Evolutionary conservation across 192 early-diverging fungal genomes (phyloP), one percentile per base, ranked within the genome.

Genomic region (Geranomyces michiganensis): DNA sequence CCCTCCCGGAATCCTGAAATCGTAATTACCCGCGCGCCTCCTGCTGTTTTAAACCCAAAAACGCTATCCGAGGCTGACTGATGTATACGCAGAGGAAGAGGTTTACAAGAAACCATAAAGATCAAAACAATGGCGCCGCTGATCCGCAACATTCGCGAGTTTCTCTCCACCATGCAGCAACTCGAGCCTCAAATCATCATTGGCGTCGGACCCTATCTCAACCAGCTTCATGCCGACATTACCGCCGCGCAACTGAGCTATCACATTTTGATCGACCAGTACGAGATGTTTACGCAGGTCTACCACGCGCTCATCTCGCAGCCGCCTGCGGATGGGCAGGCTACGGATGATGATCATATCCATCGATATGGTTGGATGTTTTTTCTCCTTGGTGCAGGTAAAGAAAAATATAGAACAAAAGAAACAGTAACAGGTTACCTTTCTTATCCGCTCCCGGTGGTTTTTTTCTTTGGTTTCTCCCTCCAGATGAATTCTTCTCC

Each of bases 341-440:
- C 24, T 2, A 46, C 43, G 14, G 68, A 56, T 45, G 56, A 70
- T 61, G 68, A 70, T 24, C 56, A 22, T 15, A 56, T 70, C 13
- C 56, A 70, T 58, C 55, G 68, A 15, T 70, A 29, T 24, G 68
- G 51, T 22, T 70, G 68, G 68, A 36, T 60, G 9, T 70, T 70
- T 26, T 70, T 70, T 56, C 41, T 70, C 10, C 21, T 61, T 36
- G 68, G 68, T 44, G 68, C 68, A 47, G 68, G 56, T 70, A 46
- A 45, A n/a, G n/a, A n/a, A n/a, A n/a, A n/a, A n/a, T n/a, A n/a
- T n/a, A n/a, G n/a, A n/a, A n/a, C n/a, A n/a, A n/a, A n/a, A n/a
- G n/a, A n/a, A n/a, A n/a, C n/a, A n/a, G n/a, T 21, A 27, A 14
- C 12, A 27, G 14, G 17, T 12, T 21, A 27, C 26, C 9, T 58